Base-by-base conservation (phyloP, 257 asterid genomes). In the Linderniella brevidens region DNA sequence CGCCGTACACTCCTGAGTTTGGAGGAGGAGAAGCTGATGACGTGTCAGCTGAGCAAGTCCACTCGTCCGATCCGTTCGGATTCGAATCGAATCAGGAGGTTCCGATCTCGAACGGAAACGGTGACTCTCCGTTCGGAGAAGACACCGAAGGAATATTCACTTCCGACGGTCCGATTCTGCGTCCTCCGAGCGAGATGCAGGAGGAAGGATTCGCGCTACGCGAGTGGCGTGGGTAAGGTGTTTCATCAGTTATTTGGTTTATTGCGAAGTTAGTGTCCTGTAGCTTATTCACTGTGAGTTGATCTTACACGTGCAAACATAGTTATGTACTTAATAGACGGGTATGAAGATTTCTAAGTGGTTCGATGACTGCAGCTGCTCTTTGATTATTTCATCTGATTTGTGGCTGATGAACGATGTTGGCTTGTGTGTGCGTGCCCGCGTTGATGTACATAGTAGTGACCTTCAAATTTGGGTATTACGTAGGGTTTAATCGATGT, bases 191-290 rank as follows among this genome's bases (percentile, higher is more conserved):
- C 62, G 86, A 80, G 59, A 76, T 82, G 92, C 90, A 64, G 13
- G 96, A 86, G 41, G 86, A 86, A 71, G 90, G 94, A 46, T 70
- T 58, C 53, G 93, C 77, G 48, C 84, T 86, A 65, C 86, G 86
- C 12, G 93, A 86, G 61, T 86, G 96, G 96, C 77, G 93, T 53
- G 73, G 94, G 94, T 81, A 20, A 62, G 82, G 11, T 4, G 9
- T 57, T 41, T 52, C 32, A 35, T 32, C 46, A 39, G 2, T 17
- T 13, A 17, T 41, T 60, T 38, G 20, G 9, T 37, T 35, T 20
- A 16, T 46, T 46, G 8, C n/a, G n/a, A n/a, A n/a, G n/a, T n/a
- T n/a, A n/a, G n/a, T n/a, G n/a, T n/a, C n/a, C n/a, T n/a, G n/a
- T n/a, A n/a, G 3, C 13, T 38, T 38, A 3, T n/a, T 38, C 43